Evolutionary conservation across 1,139 yeast genomes (phyloP).

Genomic region (Taphrina flavorubra): DNA sequence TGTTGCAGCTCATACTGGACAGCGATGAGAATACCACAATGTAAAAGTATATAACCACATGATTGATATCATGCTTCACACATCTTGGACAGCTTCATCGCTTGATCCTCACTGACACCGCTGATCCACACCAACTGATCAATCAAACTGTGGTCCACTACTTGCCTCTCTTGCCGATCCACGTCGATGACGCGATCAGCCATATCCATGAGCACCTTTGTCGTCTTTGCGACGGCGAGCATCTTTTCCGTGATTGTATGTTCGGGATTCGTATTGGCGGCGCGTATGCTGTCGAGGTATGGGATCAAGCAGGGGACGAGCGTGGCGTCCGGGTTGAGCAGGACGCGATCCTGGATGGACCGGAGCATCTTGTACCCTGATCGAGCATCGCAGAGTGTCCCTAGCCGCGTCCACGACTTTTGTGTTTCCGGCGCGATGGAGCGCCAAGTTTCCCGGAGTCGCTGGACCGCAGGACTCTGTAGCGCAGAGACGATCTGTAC

Average conservation of each 20-base stretch:
- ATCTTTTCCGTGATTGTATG: constrained; percentile 9
- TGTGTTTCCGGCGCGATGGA: constrained; percentile 59
- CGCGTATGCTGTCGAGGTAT: constrained; percentile 12
- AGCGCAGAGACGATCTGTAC: constrained; percentile 87
- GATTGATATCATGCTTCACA: constrained; percentile 5
- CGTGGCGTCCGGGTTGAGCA: constrained; percentile 19
- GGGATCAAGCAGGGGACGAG: constrained; percentile 14
- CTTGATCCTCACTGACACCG: constrained; percentile 4
- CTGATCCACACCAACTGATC: constrained; percentile 22
- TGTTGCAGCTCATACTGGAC: too few relatives aligned
- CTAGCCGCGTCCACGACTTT: constrained; percentile 54
- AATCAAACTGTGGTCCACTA: background rate
- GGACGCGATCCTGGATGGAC: constrained; percentile 73
- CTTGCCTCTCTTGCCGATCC: background rate
- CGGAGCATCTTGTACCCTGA: constrained; percentile 73
- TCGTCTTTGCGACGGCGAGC: constrained; percentile 5
- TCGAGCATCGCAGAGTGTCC: constrained; percentile 62
- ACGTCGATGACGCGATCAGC: constrained; percentile 2
- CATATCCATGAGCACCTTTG: constrained; percentile 26
- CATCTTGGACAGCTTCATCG: background rate
- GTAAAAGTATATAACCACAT: background rate
- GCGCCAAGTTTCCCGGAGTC: constrained; percentile 75
- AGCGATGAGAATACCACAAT: too few relatives aligned
- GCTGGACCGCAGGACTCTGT: constrained; percentile 69
- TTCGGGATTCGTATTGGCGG: background rate